A percentile compares a stretch with the other conserved stretches of the same genome.
Evolutionary conservation across 352 stramenopile genomes (phyloP).

Genomic region (Phytopythium mirpurense): DNA sequence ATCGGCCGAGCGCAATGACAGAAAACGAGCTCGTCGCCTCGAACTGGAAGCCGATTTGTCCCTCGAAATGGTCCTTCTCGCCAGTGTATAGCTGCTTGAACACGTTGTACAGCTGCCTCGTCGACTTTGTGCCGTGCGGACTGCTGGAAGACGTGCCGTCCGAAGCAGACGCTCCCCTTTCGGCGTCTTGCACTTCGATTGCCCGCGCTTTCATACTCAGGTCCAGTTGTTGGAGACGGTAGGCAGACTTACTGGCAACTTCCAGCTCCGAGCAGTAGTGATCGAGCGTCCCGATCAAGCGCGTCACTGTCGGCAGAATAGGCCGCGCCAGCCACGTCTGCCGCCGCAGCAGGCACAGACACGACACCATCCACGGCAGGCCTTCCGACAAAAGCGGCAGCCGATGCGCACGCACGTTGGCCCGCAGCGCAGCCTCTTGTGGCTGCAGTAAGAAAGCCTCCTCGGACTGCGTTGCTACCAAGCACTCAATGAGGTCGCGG

Average conservation of each 20-base stretch:
- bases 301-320: conserved; percentile 57
- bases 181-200: conserved; percentile 64
- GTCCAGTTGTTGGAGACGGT: conserved; percentile 61
- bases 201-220: conserved; percentile 43
- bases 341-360: conserved; percentile 69
- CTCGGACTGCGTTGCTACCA: conserved; percentile 48
- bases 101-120: conserved; percentile 70
- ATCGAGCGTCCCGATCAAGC: conserved; percentile 60
- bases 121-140: conserved; percentile 45
- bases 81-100: conserved; percentile 87
- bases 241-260: conserved; percentile 54
- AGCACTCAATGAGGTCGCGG: conserved; percentile 39
- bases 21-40: conserved; percentile 78
- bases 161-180: conserved; percentile 34
- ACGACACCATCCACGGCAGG: conserved; percentile 76
- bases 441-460: conserved; percentile 31
- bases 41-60: conserved; percentile 88
- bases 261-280: conserved; percentile 70
- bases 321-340: conserved; percentile 74
- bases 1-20: conserved; percentile 76
- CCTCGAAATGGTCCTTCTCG: conserved; percentile 88
- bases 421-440: conserved; percentile 18
- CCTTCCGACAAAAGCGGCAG: conserved; percentile 59
- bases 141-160: conserved; percentile 40
- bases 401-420: conserved; percentile 28